A percentile compares a stretch with the other conserved stretches of the same genome.
Evolutionary conservation across 345 rosid genomes (phyloP).

Genomic region (Balakata baccata): DNA sequence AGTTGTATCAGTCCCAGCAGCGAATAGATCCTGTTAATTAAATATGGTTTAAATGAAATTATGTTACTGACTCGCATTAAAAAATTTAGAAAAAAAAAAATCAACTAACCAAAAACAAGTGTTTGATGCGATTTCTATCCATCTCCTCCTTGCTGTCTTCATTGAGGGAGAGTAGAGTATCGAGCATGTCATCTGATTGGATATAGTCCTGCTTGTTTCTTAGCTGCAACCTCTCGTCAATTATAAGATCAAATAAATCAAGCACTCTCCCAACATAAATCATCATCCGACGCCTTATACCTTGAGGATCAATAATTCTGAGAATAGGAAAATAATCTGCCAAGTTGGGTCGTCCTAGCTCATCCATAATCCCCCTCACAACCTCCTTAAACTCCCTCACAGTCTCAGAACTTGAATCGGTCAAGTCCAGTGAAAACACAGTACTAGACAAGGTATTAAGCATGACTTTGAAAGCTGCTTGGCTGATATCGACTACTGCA

Average conservation of each 20-base stretch:
- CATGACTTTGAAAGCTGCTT: slow-evolving; percentile 34
- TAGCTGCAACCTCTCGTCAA: slow-evolving; percentile 25
- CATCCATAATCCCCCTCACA: slow-evolving; percentile 35
- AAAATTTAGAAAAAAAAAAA: no score
- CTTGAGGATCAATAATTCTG: slow-evolving; percentile 41
- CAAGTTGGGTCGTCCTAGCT: slow-evolving; percentile 38
- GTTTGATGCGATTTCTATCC: slow-evolving; percentile 13
- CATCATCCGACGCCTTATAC: slow-evolving; percentile 23
- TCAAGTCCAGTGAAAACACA: slow-evolving; percentile 44
- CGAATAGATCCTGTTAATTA: slow-evolving; percentile 35
- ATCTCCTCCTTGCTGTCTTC: slow-evolving; percentile 19
- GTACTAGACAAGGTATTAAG: slow-evolving; percentile 41
- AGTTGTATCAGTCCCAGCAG: slow-evolving; percentile 44
- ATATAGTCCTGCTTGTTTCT: slow-evolving; percentile 5
- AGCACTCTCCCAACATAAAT: slow-evolving; percentile 11
- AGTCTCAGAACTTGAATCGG: slow-evolving; percentile 19
- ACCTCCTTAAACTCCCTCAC: slow-evolving; percentile 37
- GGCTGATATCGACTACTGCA: slow-evolving; percentile 28
- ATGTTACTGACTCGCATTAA: neutral
- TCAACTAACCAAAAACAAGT: slow-evolving; percentile 12
- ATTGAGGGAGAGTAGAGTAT: slow-evolving; percentile 28
- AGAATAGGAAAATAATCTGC: slow-evolving; percentile 46
- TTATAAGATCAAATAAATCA: slow-evolving; percentile 22
- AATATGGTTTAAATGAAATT: neutral
- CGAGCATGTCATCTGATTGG: slow-evolving; percentile 31